phyloP scores from a whole-genome alignment of 495 filamentous ascomycete genomes.

The Penicillium subrubescens region DNA sequence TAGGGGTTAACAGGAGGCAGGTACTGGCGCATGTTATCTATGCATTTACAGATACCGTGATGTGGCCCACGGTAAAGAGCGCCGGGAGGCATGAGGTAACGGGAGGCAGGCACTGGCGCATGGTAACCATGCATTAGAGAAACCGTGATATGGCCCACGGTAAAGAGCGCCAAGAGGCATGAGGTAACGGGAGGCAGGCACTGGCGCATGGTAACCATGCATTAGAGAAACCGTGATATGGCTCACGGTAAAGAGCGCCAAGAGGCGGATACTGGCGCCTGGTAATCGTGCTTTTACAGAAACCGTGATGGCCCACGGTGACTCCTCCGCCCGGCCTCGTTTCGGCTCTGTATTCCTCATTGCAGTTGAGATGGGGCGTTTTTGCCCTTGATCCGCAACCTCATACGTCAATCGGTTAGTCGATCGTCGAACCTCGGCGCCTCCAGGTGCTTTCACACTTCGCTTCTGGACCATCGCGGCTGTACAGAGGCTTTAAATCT shows the following conservation, averaged over 20 bases:
- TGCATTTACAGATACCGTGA: background rate
- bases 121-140: background rate
- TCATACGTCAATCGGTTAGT: background rate
- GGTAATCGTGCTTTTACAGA: background rate
- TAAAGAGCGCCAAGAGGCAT: background rate
- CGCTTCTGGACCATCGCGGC: background rate
- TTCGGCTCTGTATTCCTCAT: slow-evolving; percentile 4
- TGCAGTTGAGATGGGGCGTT: slow-evolving; percentile 2
- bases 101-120: background rate
- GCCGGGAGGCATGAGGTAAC: too few relatives aligned
- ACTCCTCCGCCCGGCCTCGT: slow-evolving; percentile 2
- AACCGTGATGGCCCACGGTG: background rate
- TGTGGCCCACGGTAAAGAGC: background rate
- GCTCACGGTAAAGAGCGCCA: background rate
- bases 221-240: background rate
- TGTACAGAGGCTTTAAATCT: background rate
- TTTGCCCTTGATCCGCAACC: slow-evolving; percentile 3
- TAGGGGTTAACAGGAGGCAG: background rate
- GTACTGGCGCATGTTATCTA: background rate
- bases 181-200: too few relatives aligned
- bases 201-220: background rate
- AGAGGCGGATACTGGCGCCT: background rate
- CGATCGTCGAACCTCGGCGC: background rate
- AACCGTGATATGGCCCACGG: background rate
- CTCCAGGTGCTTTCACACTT: slow-evolving; percentile 1